These are phyloP conservation scores for Metarhizium sp. DNA, from an alignment of 2,329 filamentous ascomycete genomes.

Conservation along the genomic window DNA sequence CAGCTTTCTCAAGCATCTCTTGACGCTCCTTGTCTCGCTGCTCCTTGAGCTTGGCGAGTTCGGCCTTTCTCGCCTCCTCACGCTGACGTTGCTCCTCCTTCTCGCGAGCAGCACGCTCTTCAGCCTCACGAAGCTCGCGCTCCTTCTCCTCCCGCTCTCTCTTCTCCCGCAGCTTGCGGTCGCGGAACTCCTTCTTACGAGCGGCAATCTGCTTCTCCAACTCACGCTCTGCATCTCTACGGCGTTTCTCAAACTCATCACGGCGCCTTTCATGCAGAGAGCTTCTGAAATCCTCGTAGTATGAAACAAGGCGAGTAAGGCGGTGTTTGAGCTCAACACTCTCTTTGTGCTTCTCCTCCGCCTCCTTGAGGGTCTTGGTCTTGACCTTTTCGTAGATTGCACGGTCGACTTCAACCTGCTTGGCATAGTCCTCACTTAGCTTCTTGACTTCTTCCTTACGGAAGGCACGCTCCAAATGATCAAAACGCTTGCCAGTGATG, in stretches of 20 bases:
- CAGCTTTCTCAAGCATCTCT: constrained; percentile 55
- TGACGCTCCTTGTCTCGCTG: constrained; percentile 58
- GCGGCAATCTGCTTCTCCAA: constrained; percentile 83
- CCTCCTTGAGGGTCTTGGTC: constrained; percentile 66
- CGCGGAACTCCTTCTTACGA: constrained; percentile 81
- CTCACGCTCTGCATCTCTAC: constrained; percentile 84
- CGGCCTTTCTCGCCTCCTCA: constrained; percentile 71
- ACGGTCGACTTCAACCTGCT: constrained; percentile 69
- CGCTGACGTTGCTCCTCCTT: constrained; percentile 74
- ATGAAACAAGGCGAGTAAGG: constrained; percentile 72
- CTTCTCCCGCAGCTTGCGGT: constrained; percentile 74
- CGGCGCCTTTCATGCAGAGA: constrained; percentile 79
- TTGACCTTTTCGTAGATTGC: constrained; percentile 74
- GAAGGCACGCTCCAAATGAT: constrained; percentile 94
- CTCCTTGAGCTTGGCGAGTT: constrained; percentile 57
- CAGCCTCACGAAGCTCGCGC: constrained; percentile 67
- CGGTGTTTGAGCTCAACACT: constrained; percentile 91
- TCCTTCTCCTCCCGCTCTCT: constrained; percentile 79
- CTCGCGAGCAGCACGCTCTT: constrained; percentile 71
- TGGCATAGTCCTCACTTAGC: constrained; percentile 73
- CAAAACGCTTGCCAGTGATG: constrained; percentile 88
- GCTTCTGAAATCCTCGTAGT: constrained; percentile 75
- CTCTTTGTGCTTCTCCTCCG: constrained; percentile 83
- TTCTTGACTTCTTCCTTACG: constrained; percentile 94
- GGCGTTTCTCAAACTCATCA: constrained; percentile 92